These are phyloP conservation scores for Crepidotus sp. DNA, from an alignment of 1,284 basidiomycete species.

Conservation along the genomic window DNA sequence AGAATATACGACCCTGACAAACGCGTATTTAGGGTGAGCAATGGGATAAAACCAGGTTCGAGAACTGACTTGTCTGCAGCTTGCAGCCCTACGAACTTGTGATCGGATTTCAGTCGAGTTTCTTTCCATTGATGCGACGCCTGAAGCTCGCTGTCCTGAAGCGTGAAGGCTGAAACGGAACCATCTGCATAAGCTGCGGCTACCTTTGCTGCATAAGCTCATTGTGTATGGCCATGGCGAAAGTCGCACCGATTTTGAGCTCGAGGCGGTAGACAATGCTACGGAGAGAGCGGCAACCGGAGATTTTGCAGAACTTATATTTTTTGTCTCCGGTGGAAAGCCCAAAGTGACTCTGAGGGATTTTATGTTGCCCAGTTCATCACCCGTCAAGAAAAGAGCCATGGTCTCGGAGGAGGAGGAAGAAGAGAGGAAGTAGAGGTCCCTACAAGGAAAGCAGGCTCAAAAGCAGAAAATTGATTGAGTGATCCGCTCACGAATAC, in stretches of 20 bases:
- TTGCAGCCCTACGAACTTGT: slow-evolving; percentile 54
- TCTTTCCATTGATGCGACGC: slow-evolving; percentile 52
- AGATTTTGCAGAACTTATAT: slow-evolving; percentile 14
- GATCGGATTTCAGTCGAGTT: slow-evolving; percentile 40
- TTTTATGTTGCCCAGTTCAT: slow-evolving; percentile 68
- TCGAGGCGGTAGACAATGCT: slow-evolving; percentile 3
- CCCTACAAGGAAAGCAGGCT: too few relatives aligned
- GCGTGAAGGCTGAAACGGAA: slow-evolving; percentile 32
- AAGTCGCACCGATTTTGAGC: slow-evolving; percentile 11
- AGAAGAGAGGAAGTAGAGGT: too few relatives aligned
- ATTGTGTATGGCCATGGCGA: background rate
- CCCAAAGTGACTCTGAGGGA: slow-evolving; percentile 35
- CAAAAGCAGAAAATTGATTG: too few relatives aligned
- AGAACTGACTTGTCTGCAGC: slow-evolving; percentile 37
- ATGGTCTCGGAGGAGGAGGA: slow-evolving; percentile 24
- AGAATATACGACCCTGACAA: slow-evolving; percentile 52
- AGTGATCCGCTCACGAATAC: too few relatives aligned
- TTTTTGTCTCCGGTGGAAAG: slow-evolving; percentile 6
- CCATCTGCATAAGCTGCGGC: slow-evolving; percentile 57
- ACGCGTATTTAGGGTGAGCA: too few relatives aligned
- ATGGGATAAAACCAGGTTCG: too few relatives aligned
- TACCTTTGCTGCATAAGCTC: slow-evolving; percentile 40
- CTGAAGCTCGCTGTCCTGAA: slow-evolving; percentile 36
- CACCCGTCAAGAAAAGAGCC: slow-evolving; percentile 61
- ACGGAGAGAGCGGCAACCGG: slow-evolving; percentile 14